Percentiles rank a stretch among this genome's conserved stretches.
Conservation (phyloP, 441 rosid genomes). For the Bruguiera hainesii region DNA sequence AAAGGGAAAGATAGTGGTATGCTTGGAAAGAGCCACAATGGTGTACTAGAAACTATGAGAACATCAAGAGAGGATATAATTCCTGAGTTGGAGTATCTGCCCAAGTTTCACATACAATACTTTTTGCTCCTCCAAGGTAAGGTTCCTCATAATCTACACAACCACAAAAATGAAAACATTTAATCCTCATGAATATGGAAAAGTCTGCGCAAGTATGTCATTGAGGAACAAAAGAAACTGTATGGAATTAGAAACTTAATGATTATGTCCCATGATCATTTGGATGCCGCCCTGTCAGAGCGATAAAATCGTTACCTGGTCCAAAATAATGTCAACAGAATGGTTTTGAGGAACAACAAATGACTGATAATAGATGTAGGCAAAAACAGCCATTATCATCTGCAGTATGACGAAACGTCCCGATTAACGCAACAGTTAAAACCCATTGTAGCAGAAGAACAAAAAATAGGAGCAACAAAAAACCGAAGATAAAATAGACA, state of each 20-base stretch:
- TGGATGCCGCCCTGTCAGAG: neutral
- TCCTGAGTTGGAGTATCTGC: conserved; percentile 47
- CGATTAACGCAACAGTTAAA: neutral
- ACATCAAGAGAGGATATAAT: conserved; percentile 2
- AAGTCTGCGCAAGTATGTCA: neutral
- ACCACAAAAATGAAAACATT: neutral
- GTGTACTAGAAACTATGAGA: neutral
- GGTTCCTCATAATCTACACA: conserved; percentile 51
- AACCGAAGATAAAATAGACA: neutral
- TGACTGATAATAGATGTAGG: conserved; percentile 83
- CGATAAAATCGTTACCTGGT: conserved; percentile 44
- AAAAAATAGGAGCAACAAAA: too few species aligned
- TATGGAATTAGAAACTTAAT: too few species aligned
- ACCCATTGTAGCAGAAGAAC: neutral
- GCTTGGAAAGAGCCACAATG: too few species aligned
- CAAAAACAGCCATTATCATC: conserved; percentile 99
- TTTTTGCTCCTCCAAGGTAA: conserved; percentile 69
- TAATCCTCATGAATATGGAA: neutral
- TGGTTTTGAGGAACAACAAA: conserved; percentile 52
- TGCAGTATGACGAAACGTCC: conserved; percentile 18
- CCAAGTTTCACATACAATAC: conserved; percentile 52
- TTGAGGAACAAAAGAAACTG: neutral
- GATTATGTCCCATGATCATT: neutral
- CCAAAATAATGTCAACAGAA: conserved; percentile 66
- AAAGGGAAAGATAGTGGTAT: too few species aligned